A percentile compares a stretch with the other conserved stretches of the same genome.
phyloP scores from a whole-genome alignment of 495 filamentous ascomycete species.

The Neurospora sp. region DNA sequence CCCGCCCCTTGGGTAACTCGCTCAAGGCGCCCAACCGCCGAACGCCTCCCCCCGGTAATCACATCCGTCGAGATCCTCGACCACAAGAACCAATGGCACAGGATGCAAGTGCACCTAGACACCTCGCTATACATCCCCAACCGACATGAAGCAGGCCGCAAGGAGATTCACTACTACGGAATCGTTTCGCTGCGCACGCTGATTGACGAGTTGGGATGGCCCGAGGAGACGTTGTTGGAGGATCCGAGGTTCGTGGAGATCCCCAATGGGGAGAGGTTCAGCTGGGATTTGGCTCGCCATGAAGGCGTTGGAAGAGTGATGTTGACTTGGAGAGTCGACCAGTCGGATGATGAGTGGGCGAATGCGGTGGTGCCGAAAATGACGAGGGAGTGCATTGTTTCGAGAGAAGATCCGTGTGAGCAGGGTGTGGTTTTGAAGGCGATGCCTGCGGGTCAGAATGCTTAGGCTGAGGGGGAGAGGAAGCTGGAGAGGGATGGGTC shows the following conservation, averaged over 20 bases:
- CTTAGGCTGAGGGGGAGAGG: neutral
- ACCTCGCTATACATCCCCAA: neutral
- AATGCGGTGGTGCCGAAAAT: neutral
- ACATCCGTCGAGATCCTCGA: neutral
- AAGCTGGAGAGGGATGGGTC: neutral
- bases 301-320: neutral
- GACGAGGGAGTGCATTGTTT: neutral
- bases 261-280: neutral
- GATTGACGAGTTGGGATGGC: neutral
- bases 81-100: neutral
- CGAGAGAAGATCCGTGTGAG: neutral
- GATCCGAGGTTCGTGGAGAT: neutral
- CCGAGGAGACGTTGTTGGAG: neutral
- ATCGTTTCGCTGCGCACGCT: neutral
- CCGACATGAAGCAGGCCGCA: neutral
- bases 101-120: neutral
- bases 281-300: neutral
- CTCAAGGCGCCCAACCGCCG: no score
- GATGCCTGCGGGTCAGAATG: neutral
- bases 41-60: neutral
- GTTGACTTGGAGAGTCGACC: neutral
- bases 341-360: neutral
- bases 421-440: neutral
- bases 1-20: no score
- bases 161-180: neutral